Evolutionary conservation across 352 stramenopile genomes (phyloP), one percentile per base, ranked within the genome.

Genomic region (Pythium dissimile): DNA sequence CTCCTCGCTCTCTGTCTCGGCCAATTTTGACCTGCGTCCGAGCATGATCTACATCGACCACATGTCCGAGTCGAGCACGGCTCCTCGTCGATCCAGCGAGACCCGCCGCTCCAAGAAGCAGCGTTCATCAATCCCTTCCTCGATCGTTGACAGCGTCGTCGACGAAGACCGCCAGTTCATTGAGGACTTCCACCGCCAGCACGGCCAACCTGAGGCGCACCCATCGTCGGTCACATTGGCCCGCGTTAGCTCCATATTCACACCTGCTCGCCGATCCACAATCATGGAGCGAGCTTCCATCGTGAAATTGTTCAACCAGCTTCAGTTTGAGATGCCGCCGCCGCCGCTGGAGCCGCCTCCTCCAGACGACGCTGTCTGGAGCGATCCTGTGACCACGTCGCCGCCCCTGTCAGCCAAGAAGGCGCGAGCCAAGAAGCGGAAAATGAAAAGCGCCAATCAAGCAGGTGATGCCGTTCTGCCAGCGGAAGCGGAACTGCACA

Each of bases 221-320:
- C 18, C n/a, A 24, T 35, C 31, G 26, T 13, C 20, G 6, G 11
- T 10, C 6, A 2, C 20, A 20, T 32, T 37, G 2, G 41, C 30
- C 26, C 27, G 41, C 20, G 41, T 41, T 9, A 31, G 27, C 43
- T 54, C 43, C 15, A 51, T 32, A 16, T 30, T 43, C 53, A 44
- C 24, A 31, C 34, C 54, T 12, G 28, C n/a, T 3, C 42, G 43
- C 8, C 59, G 50, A 12, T 66, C 59, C 10, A 57, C 59, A 21
- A 66, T 66, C 45, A 59, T 50, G 28, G 43, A 66, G 7, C 59
- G 59, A 12, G 59, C 50, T 6, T 59, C 59, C 1, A 52, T 61
- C 21, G 35, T 57, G 5, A 61, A 66, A 20, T 13, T 66, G 13
- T 66, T 66, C 30, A 61, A 66, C 30, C 30, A 66, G 5, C 44